phyloP scores from a whole-genome alignment of 73 alveolate genomes.

The Blepharisma stoltei region DNA sequence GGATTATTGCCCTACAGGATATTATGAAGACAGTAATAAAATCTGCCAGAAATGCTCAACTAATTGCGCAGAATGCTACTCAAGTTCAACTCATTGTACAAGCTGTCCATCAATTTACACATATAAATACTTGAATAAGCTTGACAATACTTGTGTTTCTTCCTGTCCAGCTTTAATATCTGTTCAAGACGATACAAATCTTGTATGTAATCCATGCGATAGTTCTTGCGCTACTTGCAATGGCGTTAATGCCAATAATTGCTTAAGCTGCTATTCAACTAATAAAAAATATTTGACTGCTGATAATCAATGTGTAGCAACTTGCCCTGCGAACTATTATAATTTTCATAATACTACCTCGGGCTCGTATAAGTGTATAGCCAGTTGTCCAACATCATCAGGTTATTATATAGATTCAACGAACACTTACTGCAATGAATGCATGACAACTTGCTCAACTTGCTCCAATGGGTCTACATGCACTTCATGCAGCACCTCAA shows the following conservation, averaged over 20 bases:
- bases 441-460: neutral
- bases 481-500: neutral
- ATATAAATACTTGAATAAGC: neutral
- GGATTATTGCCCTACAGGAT: neutral
- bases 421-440: neutral
- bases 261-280: neutral
- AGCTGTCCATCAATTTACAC: neutral
- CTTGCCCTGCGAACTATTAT: neutral
- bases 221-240: conserved; percentile 1
- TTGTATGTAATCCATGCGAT: neutral
- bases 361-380: neutral
- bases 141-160: neutral
- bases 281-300: neutral
- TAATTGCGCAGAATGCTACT: neutral
- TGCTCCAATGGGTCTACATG: neutral
- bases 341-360: neutral
- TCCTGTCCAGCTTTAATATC: neutral
- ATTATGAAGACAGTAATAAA: neutral
- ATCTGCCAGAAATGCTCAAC: neutral
- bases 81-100: neutral
- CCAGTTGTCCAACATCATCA: neutral
- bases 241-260: neutral
- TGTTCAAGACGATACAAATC: neutral
- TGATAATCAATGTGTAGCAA: neutral
- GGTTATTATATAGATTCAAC: neutral